Percentiles rank a stretch among this genome's conserved stretches.
Evolutionary conservation across 2,329 filamentous ascomycete genomes (phyloP).

Genomic region (Xylariaceae sp.): DNA sequence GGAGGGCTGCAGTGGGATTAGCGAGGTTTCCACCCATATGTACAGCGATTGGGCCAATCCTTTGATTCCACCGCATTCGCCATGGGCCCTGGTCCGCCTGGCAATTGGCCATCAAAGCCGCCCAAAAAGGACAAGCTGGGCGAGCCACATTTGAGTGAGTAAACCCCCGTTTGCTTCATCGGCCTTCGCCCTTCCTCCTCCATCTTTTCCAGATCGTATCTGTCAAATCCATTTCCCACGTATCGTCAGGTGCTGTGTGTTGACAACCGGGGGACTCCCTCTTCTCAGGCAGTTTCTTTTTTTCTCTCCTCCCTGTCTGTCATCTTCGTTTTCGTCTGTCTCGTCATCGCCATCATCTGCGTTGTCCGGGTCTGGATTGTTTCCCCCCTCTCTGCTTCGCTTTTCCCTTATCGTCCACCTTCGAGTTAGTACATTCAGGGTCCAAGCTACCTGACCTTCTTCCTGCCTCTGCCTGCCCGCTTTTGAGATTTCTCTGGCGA

Average conservation of each 20-base stretch:
- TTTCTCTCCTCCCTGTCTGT: slow-evolving; percentile 17
- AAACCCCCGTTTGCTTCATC: no score
- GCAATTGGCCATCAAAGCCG: no score
- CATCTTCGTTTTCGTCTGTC: slow-evolving; percentile 19
- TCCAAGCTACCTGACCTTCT: not conserved
- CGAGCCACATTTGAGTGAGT: no score
- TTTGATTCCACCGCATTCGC: no score
- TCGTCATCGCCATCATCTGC: slow-evolving; percentile 23
- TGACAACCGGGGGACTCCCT: slow-evolving; percentile 34
- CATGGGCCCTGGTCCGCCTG: no score
- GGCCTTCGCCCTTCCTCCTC: slow-evolving; percentile 20
- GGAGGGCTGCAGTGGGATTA: no score
- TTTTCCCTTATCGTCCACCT: slow-evolving; percentile 18
- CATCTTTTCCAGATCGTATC: slow-evolving; percentile 27
- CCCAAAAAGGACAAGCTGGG: no score
- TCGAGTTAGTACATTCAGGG: slow-evolving; percentile 14
- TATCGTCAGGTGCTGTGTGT: slow-evolving; percentile 34
- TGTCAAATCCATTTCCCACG: slow-evolving; percentile 28
- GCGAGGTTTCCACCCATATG: no score
- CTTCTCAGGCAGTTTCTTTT: slow-evolving; percentile 39
- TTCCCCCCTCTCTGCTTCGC: slow-evolving; percentile 23
- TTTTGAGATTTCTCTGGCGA: slow-evolving; percentile 1
- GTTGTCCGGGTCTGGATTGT: slow-evolving; percentile 17
- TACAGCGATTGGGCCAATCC: no score
- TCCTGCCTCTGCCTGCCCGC: slow-evolving; percentile 12